These are phyloP conservation scores for Sanghuangporus sanghuang DNA, from an alignment of 1,284 basidiomycete genomes.

Conservation along the genomic window DNA sequence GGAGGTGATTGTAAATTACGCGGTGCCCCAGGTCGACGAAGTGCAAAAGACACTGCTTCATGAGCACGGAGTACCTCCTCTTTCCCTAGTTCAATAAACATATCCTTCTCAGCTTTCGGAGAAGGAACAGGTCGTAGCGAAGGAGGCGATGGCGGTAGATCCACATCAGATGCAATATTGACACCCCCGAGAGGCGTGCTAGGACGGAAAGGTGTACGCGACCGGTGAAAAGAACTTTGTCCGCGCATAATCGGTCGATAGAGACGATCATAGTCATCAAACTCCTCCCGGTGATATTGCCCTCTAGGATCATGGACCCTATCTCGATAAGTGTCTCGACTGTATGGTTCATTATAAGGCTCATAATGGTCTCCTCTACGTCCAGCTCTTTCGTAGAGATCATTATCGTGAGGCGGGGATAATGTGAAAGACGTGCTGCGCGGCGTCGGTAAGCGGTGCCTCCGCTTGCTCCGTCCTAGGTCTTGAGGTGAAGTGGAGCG, in stretches of 20 bases:
- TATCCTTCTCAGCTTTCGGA: slow-evolving; percentile 12
- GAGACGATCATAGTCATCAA: slow-evolving; percentile 13
- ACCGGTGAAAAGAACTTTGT: slow-evolving; percentile 3
- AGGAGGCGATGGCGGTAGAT: slow-evolving; percentile 7
- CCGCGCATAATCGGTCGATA: slow-evolving; percentile 7
- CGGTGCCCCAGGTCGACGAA: slow-evolving; percentile 11
- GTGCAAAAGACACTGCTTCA: neutral
- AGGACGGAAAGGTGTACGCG: slow-evolving; percentile 12
- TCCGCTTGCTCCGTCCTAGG: neutral
- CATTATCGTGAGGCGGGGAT: slow-evolving; percentile 8
- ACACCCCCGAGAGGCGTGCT: neutral
- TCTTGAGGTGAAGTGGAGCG: neutral
- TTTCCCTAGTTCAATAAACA: neutral
- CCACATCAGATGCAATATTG: neutral
- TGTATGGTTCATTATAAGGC: slow-evolving; percentile 7
- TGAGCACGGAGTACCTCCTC: neutral
- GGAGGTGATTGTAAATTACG: slow-evolving; percentile 8
- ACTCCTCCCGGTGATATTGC: slow-evolving; percentile 15
- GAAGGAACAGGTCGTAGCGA: slow-evolving; percentile 22
- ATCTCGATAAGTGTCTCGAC: slow-evolving; percentile 7
- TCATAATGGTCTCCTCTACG: slow-evolving; percentile 15
- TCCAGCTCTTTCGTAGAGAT: slow-evolving; percentile 14
- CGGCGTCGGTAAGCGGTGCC: slow-evolving; percentile 17
- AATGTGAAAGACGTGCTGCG: slow-evolving; percentile 10
- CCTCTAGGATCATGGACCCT: slow-evolving; percentile 13